Conservation (phyloP, 1,284 basidiomycete genomes). For the Polyporus tsugae region DNA sequence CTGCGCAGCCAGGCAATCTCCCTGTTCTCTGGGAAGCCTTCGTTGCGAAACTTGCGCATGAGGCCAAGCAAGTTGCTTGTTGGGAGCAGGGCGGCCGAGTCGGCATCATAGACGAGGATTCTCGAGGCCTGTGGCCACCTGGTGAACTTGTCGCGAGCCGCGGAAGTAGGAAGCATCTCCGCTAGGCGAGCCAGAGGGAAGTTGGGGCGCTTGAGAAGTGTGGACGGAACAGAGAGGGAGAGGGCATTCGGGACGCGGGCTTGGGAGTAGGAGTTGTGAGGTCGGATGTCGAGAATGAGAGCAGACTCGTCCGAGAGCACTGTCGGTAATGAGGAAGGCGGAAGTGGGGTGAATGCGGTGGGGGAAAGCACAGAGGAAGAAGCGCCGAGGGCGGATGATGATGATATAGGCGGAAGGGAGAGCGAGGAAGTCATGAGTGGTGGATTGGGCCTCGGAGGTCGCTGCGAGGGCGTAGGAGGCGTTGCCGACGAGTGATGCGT, state of each 20-base stretch:
- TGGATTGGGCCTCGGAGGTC: slow-evolving; percentile 11
- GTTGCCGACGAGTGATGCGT: slow-evolving; percentile 8
- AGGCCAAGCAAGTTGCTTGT: slow-evolving; percentile 80
- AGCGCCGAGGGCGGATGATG: slow-evolving; percentile 24
- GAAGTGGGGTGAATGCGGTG: slow-evolving; percentile 44
- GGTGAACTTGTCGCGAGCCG: slow-evolving; percentile 67
- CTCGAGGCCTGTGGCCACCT: slow-evolving; percentile 61
- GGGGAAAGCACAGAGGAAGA: slow-evolving; percentile 23
- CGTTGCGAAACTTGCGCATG: slow-evolving; percentile 84
- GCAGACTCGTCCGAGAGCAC: slow-evolving; percentile 45
- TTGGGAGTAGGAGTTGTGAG: slow-evolving; percentile 75
- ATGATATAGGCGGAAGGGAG: slow-evolving; percentile 27
- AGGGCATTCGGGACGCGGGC: slow-evolving; percentile 80
- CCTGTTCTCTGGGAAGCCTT: slow-evolving; percentile 66
- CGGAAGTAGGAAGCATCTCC: slow-evolving; percentile 74
- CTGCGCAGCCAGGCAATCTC: slow-evolving; percentile 79
- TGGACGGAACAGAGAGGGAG: slow-evolving; percentile 93
- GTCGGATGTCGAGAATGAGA: slow-evolving; percentile 88
- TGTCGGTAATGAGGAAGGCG: slow-evolving; percentile 43
- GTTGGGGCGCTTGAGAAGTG: slow-evolving; percentile 88
- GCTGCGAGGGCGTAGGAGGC: not conserved
- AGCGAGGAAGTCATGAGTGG: slow-evolving; percentile 20
- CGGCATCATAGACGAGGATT: slow-evolving; percentile 87
- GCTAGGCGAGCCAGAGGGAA: slow-evolving; percentile 81
- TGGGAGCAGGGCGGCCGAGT: slow-evolving; percentile 60